Evolutionary conservation across 345 rosid genomes (phyloP).

Genomic region (Hirschfeldia incana): DNA sequence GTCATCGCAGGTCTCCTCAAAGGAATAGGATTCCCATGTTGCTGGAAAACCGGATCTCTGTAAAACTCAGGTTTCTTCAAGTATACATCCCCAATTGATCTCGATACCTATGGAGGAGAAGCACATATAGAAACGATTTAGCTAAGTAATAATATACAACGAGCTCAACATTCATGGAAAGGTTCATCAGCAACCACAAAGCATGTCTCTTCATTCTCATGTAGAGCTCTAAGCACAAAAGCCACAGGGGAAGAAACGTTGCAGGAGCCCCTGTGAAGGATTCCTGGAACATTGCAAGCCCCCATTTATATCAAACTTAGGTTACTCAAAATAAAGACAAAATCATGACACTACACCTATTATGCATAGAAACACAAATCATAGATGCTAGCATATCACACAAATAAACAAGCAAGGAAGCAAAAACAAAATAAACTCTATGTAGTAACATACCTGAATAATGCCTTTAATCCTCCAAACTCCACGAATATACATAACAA

Average conservation of each 20-base stretch:
- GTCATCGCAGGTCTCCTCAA: slow-evolving; percentile 81
- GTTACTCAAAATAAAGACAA: background rate
- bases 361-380: background rate
- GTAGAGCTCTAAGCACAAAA: slow-evolving; percentile 8
- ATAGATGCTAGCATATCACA: background rate
- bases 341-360: background rate
- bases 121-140: background rate
- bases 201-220: slow-evolving; percentile 14
- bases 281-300: slow-evolving; percentile 50
- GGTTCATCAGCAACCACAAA: slow-evolving; percentile 17
- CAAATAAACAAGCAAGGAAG: background rate
- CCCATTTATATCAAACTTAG: slow-evolving; percentile 11
- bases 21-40: slow-evolving; percentile 69
- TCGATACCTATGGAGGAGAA: slow-evolving; percentile 67
- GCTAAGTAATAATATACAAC: background rate
- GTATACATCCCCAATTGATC: slow-evolving; percentile 96
- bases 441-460: slow-evolving; percentile 62
- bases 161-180: slow-evolving; percentile 13
- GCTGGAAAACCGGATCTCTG: slow-evolving; percentile 81
- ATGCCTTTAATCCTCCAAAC: slow-evolving; percentile 99
- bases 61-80: slow-evolving; percentile 87
- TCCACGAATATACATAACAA: slow-evolving; percentile 75
- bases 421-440: background rate
- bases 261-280: slow-evolving; percentile 47
- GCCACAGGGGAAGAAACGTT: slow-evolving; percentile 35